Conservation (phyloP, 2,329 filamentous ascomycete genomes). For the Colletotrichum musicola region DNA sequence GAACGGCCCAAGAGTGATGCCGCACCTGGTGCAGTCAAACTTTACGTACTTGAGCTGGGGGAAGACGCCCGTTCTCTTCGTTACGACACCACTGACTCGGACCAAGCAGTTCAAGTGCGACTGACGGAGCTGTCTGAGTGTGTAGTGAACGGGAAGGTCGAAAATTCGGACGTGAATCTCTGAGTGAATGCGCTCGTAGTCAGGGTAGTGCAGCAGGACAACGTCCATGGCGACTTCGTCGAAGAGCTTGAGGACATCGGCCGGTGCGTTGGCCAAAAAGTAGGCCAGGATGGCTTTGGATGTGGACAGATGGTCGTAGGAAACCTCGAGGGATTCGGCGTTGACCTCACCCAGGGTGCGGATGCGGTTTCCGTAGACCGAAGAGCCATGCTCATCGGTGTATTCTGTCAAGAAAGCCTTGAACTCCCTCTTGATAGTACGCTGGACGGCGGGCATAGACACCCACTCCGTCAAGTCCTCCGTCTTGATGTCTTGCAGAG, state of each 20-base stretch:
- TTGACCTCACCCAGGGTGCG: constrained; percentile 97
- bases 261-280: constrained; percentile 94
- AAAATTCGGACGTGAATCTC: constrained; percentile 98
- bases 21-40: constrained; percentile 96
- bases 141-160: constrained; percentile 94
- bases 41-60: constrained; percentile 99
- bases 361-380: constrained; percentile 95
- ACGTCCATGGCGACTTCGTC: constrained; percentile 98
- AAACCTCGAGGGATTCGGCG: constrained; percentile 95
- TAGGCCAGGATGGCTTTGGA: constrained; percentile 95
- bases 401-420: constrained; percentile 97
- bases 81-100: constrained; percentile 94
- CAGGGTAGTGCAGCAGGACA: constrained; percentile 93
- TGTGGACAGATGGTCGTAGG: constrained; percentile 90
- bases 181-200: constrained; percentile 96
- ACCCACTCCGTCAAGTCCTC: constrained; percentile 96
- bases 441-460: constrained; percentile 86
- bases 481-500: constrained; percentile 92
- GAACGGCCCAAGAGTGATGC: constrained; percentile 91
- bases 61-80: constrained; percentile 93
- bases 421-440: constrained; percentile 96
- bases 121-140: constrained; percentile 92
- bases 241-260: constrained; percentile 96
- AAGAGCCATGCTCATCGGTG: constrained; percentile 87
- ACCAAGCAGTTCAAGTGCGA: constrained; percentile 96